phyloP scores from a whole-genome alignment of 495 filamentous ascomycete species.

The Tuber melanosporum region DNA sequence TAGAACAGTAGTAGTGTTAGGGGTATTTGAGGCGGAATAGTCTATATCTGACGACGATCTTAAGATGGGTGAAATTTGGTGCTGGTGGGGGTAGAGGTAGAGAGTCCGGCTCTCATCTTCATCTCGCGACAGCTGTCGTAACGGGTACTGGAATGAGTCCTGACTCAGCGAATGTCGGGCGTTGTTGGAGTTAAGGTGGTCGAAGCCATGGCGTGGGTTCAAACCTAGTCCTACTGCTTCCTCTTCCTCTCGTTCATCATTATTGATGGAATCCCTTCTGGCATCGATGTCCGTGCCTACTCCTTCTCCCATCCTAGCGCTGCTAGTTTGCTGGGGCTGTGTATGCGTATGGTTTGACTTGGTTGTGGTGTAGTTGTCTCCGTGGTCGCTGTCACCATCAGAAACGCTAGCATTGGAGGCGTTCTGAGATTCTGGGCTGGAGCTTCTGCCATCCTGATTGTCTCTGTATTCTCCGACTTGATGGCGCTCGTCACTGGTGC shows the following conservation, averaged over 20 bases:
- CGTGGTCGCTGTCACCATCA: constrained; percentile 1
- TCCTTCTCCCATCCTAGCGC: not conserved
- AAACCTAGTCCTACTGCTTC: not conserved
- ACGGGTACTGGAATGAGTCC: not conserved
- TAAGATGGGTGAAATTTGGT: not conserved
- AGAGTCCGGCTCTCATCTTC: not conserved
- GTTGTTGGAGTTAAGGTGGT: not conserved
- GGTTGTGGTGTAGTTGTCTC: not conserved
- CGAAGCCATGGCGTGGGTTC: not conserved
- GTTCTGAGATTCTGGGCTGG: constrained; percentile 21
- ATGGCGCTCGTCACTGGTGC: not conserved
- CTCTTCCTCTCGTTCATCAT: not conserved
- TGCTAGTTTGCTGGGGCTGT: not conserved
- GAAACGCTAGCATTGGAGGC: constrained; percentile 3
- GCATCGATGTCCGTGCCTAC: not conserved
- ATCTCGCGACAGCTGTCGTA: not conserved
- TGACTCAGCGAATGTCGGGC: not conserved
- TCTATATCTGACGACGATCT: not conserved
- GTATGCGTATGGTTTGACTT: not conserved
- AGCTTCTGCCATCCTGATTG: constrained; percentile 9
- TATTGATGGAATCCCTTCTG: not conserved
- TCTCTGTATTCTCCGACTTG: not conserved
- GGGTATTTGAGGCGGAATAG: not conserved
- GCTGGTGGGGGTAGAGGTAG: not conserved
- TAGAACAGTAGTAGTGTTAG: not conserved